Evolutionary conservation across 768 basidiomycete genomes (phyloP).

Genomic region (Naematelia aurantialba): DNA sequence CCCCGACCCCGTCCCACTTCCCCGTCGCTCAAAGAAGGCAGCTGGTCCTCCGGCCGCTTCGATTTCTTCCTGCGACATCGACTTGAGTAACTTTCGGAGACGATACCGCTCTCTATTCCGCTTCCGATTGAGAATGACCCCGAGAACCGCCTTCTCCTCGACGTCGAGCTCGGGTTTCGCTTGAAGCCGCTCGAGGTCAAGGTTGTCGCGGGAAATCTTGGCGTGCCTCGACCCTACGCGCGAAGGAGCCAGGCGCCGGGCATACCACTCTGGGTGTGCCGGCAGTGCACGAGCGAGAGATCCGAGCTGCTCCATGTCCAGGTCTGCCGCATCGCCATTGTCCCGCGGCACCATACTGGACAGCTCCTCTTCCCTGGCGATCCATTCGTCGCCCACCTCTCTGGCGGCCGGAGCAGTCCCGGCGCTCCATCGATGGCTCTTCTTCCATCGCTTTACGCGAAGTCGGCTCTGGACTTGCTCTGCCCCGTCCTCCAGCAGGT

Average conservation of each 20-base stretch:
- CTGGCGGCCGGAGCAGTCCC: constrained; percentile 15
- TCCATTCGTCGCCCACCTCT: constrained; percentile 5
- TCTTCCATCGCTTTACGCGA: not conserved
- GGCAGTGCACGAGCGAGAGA: not conserved
- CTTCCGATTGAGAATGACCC: not conserved
- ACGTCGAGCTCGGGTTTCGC: not conserved
- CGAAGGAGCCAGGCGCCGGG: not conserved
- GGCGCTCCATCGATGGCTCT: constrained; percentile 1
- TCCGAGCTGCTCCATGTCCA: not conserved
- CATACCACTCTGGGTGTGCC: not conserved
- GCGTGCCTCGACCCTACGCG: not conserved
- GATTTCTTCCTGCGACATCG: not conserved
- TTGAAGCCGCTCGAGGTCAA: not conserved
- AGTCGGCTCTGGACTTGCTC: not conserved
- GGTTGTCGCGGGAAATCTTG: not conserved
- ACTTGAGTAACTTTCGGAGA: not conserved
- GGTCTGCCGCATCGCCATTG: not conserved
- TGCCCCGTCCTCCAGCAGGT: constrained; percentile 55
- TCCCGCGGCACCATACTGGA: not conserved
- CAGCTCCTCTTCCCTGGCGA: constrained; percentile 8
- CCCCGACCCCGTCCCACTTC: not conserved
- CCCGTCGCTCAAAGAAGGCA: not conserved
- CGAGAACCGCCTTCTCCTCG: not conserved
- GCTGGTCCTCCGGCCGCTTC: not conserved
- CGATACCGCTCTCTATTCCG: not conserved